Evolutionary conservation across 768 basidiomycete species (phyloP), one percentile per base, ranked within the genome.

Genomic region (Trametes sanguinea): DNA sequence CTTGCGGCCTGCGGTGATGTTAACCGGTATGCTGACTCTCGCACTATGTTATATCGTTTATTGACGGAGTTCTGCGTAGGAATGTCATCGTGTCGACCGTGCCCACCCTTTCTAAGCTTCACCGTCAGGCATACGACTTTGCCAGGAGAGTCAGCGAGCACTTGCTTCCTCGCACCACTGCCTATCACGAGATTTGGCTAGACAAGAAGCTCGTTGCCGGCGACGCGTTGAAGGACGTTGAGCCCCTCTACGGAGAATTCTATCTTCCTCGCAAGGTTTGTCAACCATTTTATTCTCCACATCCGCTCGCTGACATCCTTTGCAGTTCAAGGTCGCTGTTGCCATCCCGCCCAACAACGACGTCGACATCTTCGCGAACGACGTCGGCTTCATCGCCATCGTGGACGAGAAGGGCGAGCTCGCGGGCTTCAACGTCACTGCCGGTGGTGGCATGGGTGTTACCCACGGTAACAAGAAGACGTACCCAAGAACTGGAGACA

Each of bases 391-490:
- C 81, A 98, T 98, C 66, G 96, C 95, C 40, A 93, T 98, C 67
- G 84, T 92, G 32, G 84, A 87, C 65, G 77, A 84, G 60, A 74
- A 86, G 27, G 92, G 93, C 53, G 82, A 90, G 64, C 78, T 99
- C 17, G 81, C 82, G 55, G 97, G 97, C 45, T 99, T 97, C 83
- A 97, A 99, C 72, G 95, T 99, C 54, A 76, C 88, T 14, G 80
- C 93, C 46, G 97, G 97, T 59, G 97, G 97, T 67, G 97, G 97
- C 51, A 99, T 99, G 97, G 97, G 97, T 75, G 97, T 98, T 46
- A 98, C 97, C 1, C 96, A 98, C 69, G 94, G 94, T 37, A 96
- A 94, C 82, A 98, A 98, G 81, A 95, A 97, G 81, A 99, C 97
- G 0, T 98, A 98, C 73, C 97, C 97, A 48, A 89, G 97, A 54